Evolutionary conservation across 805 yeast genomes (phyloP).

Genomic region (Lipomyces spencermartinsiae): DNA sequence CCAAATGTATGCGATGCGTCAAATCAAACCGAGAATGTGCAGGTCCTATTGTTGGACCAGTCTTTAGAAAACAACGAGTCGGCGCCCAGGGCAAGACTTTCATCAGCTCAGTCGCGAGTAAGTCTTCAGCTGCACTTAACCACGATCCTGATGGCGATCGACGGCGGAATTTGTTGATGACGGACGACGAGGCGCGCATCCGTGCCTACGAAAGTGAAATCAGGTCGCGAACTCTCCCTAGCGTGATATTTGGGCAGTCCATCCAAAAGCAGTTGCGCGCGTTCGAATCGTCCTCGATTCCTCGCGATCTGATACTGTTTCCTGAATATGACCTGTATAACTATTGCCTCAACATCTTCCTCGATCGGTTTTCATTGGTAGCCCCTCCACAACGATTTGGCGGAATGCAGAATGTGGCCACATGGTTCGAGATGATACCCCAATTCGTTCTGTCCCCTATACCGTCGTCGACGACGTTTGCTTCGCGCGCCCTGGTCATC

Average conservation of each 20-base stretch:
- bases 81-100: not conserved
- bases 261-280: slow-evolving; percentile 2
- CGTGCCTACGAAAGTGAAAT: not conserved
- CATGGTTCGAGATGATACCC: slow-evolving; percentile 20
- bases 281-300: slow-evolving; percentile 12
- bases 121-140: not conserved
- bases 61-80: slow-evolving; percentile 12
- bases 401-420: not conserved
- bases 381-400: not conserved
- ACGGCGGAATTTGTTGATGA: slow-evolving; percentile 7
- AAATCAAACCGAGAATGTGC: slow-evolving; percentile 6
- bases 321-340: slow-evolving; percentile 22
- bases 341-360: slow-evolving; percentile 14
- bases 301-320: slow-evolving; percentile 16
- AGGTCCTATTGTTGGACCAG: slow-evolving; percentile 14
- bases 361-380: slow-evolving; percentile 6
- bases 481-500: slow-evolving; percentile 25
- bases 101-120: not conserved
- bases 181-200: slow-evolving; percentile 7
- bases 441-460: slow-evolving; percentile 16
- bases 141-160: slow-evolving; percentile 11
- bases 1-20: slow-evolving; percentile 17
- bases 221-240: not conserved
- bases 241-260: not conserved
- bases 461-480: slow-evolving; percentile 17